Conservation (phyloP, 2,329 filamentous ascomycete species). For the Ophiostoma ips region DNA sequence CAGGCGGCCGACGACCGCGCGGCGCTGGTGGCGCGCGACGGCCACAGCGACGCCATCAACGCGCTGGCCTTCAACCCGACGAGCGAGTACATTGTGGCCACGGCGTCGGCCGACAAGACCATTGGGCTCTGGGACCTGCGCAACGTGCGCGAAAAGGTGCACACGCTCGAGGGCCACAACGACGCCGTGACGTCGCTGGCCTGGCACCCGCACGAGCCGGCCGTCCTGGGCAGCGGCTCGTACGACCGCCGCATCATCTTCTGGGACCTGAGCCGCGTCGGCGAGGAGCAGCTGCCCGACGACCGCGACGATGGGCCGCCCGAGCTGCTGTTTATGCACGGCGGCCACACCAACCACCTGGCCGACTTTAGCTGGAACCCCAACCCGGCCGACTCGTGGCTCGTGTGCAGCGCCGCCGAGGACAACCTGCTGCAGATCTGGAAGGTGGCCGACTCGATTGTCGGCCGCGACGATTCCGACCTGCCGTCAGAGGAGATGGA, state of each 20-base stretch:
- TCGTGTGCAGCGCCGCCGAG: slow-evolving; percentile 88
- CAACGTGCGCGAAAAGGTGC: slow-evolving; percentile 78
- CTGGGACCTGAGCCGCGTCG: slow-evolving; percentile 87
- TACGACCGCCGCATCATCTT: slow-evolving; percentile 91
- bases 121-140: slow-evolving; percentile 92
- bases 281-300: slow-evolving; percentile 88
- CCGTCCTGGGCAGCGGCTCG: slow-evolving; percentile 78
- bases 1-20: slow-evolving; percentile 50
- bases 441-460: slow-evolving; percentile 73
- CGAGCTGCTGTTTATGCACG: slow-evolving; percentile 97
- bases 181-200: slow-evolving; percentile 83
- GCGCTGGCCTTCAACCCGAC: slow-evolving; percentile 89
- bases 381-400: slow-evolving; percentile 89
- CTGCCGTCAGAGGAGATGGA: slow-evolving; percentile 67
- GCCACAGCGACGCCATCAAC: slow-evolving; percentile 88
- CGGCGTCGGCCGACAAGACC: slow-evolving; percentile 88
- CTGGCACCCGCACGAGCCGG: slow-evolving; percentile 86
- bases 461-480: slow-evolving; percentile 62
- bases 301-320: slow-evolving; percentile 91
- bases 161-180: slow-evolving; percentile 76
- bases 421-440: slow-evolving; percentile 95
- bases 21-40: slow-evolving; percentile 53
- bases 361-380: slow-evolving; percentile 97
- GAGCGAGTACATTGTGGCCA: slow-evolving; percentile 80
- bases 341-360: slow-evolving; percentile 91